phyloP scores from a whole-genome alignment of 192 early-diverging fungal genomes.

The Chytriomyces sp. region DNA sequence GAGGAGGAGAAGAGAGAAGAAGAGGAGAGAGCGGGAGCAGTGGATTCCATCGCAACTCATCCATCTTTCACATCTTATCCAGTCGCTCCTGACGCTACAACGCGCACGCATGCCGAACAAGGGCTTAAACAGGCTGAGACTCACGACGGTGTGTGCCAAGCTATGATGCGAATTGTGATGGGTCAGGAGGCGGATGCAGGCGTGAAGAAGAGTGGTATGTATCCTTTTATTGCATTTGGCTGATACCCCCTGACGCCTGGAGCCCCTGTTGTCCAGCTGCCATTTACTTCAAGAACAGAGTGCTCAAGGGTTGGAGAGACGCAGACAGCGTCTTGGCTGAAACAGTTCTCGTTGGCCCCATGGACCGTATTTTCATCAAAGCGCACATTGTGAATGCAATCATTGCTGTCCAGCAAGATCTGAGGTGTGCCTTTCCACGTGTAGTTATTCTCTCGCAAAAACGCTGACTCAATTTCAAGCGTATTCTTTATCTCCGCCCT shows the following conservation, averaged over 20 bases:
- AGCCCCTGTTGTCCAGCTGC: constrained; percentile 47
- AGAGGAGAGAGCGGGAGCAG: no score
- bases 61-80: constrained; percentile 28
- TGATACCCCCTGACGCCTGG: neutral
- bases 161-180: constrained; percentile 48
- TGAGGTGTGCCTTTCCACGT: constrained; percentile 62
- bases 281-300: constrained; percentile 91
- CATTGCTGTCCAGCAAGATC: constrained; percentile 66
- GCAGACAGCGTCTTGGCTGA: constrained; percentile 30
- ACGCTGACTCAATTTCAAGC: constrained; percentile 3
- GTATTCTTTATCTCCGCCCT: constrained; percentile 79
- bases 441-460: neutral
- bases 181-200: constrained; percentile 21
- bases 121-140: constrained; percentile 68
- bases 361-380: constrained; percentile 72
- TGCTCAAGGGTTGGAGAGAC: constrained; percentile 72
- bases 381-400: constrained; percentile 80
- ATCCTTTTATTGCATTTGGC: neutral
- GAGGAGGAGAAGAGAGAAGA: no score
- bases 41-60: no score
- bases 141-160: constrained; percentile 57
- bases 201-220: constrained; percentile 51
- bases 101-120: constrained; percentile 83
- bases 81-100: constrained; percentile 74
- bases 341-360: constrained; percentile 58